phyloP scores from a whole-genome alignment of 1,139 yeast species.

The Candida freyschussii region DNA sequence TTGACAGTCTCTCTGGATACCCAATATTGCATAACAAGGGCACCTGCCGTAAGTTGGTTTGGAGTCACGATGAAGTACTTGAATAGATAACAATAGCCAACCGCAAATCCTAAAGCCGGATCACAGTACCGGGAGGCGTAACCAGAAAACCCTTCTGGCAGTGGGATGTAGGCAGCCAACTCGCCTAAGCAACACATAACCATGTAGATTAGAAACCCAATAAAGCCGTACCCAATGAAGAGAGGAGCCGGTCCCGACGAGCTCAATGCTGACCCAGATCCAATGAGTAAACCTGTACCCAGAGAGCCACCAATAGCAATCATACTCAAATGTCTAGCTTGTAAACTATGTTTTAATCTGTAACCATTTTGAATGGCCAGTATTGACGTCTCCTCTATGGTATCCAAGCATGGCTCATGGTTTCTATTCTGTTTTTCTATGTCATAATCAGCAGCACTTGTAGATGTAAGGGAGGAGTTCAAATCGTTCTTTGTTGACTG shows the following conservation, averaged over 20 bases:
- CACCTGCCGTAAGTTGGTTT: constrained; percentile 66
- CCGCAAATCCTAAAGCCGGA: constrained; percentile 69
- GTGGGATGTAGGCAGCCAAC: constrained; percentile 56
- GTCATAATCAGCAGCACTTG: no score
- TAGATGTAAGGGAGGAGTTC: no score
- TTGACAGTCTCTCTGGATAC: constrained; percentile 42
- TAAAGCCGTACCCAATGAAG: constrained; percentile 58
- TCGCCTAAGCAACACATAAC: constrained; percentile 78
- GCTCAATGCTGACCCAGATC: constrained; percentile 60
- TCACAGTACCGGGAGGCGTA: constrained; percentile 59
- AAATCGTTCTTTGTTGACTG: no score
- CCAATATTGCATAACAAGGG: constrained; percentile 66
- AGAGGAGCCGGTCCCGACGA: constrained; percentile 78
- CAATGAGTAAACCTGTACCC: constrained; percentile 72
- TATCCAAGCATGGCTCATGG: no score
- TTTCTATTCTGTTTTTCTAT: no score
- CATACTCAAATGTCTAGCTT: constrained; percentile 74
- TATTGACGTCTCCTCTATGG: no score
- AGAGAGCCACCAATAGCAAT: constrained; percentile 80
- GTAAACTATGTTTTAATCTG: constrained; percentile 52
- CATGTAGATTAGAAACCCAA: constrained; percentile 63
- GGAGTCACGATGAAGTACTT: constrained; percentile 73
- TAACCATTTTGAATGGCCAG: constrained; percentile 40
- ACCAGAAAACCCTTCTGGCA: constrained; percentile 64
- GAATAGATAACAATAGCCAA: constrained; percentile 66